phyloP scores from a whole-genome alignment of 78 protist genomes.

The Bigelowiella natans region DNA sequence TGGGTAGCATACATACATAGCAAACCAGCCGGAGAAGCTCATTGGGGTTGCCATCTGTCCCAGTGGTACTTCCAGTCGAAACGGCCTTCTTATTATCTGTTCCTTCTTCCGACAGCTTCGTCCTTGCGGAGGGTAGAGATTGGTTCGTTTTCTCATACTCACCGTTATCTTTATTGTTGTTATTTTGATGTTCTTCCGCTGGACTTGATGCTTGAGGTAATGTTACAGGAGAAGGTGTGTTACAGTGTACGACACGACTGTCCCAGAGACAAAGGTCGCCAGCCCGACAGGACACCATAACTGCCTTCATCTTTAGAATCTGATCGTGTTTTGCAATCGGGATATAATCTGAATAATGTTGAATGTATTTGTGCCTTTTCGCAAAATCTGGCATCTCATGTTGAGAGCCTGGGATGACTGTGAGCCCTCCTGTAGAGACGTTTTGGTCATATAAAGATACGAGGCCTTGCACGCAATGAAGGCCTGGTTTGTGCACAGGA shows the following conservation, averaged over 20 bases:
- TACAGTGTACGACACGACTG: background rate
- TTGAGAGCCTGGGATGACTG: background rate
- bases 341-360: background rate
- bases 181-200: too few relatives aligned
- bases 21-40: background rate
- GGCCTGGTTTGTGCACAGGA: background rate
- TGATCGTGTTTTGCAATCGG: background rate
- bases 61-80: too few relatives aligned
- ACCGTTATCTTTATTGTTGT: too few relatives aligned
- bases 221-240: background rate
- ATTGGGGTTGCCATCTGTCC: background rate
- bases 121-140: too few relatives aligned
- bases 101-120: too few relatives aligned
- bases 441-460: background rate
- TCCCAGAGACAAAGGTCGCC: slow-evolving; percentile 10
- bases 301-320: background rate
- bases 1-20: slow-evolving; percentile 6
- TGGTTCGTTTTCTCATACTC: too few relatives aligned
- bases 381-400: background rate
- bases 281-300: background rate
- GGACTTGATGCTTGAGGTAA: background rate
- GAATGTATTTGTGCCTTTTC: background rate
- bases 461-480: slow-evolving; percentile 5
- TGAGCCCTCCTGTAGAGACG: background rate
- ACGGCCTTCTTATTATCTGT: too few relatives aligned